Evolutionary conservation across 1,284 basidiomycete species (phyloP).

Genomic region (Cutaneotrichosporon cavernicola): DNA sequence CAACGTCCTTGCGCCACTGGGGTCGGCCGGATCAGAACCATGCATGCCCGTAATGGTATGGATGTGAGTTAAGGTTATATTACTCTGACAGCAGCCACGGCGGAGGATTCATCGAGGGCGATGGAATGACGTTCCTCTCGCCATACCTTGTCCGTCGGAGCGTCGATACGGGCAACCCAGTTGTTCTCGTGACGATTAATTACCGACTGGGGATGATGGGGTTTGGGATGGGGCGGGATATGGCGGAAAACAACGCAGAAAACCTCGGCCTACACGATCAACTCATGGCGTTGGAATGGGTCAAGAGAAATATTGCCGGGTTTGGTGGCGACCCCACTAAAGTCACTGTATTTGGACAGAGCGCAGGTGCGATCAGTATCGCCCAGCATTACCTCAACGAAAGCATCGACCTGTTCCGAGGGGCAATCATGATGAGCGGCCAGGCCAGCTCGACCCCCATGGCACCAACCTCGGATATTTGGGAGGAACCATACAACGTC

Average conservation of each 20-base stretch:
- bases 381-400: slow-evolving; percentile 40
- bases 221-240: slow-evolving; percentile 36
- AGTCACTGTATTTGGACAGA: slow-evolving; percentile 52
- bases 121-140: slow-evolving; percentile 26
- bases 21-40: background rate
- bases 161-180: slow-evolving; percentile 27
- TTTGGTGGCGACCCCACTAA: slow-evolving; percentile 56
- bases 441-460: slow-evolving; percentile 19
- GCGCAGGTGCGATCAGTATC: slow-evolving; percentile 49
- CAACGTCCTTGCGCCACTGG: slow-evolving; percentile 45
- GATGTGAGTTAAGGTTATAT: slow-evolving; percentile 25
- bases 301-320: slow-evolving; percentile 54
- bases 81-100: slow-evolving; percentile 33
- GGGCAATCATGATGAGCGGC: slow-evolving; percentile 53
- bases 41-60: slow-evolving; percentile 47
- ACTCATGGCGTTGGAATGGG: slow-evolving; percentile 56
- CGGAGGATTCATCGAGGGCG: slow-evolving; percentile 39
- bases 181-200: slow-evolving; percentile 54
- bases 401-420: slow-evolving; percentile 43
- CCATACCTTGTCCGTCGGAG: slow-evolving; percentile 25
- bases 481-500: background rate
- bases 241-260: slow-evolving; percentile 39
- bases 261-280: slow-evolving; percentile 55
- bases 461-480: background rate
- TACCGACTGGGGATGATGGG: slow-evolving; percentile 57